Conservation (phyloP, 2,329 filamentous ascomycete species). For the Tothia fuscella region DNA sequence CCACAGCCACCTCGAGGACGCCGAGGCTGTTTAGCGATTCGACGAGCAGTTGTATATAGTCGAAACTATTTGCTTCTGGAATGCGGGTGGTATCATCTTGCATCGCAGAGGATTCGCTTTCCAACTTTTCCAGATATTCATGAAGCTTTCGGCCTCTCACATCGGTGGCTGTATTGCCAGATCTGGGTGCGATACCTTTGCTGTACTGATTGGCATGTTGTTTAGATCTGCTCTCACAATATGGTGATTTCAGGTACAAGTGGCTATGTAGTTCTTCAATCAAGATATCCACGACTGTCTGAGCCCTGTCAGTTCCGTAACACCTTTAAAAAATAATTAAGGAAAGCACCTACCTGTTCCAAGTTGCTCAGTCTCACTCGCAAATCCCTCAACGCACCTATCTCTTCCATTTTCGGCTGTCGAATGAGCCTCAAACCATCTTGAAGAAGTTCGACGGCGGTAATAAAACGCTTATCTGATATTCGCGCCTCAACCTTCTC, state of each 20-base stretch:
- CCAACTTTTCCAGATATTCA: slow-evolving; percentile 44
- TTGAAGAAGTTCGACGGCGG: slow-evolving; percentile 83
- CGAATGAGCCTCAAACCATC: slow-evolving; percentile 73
- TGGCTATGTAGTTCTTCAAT: slow-evolving; percentile 97
- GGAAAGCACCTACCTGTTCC: slow-evolving; percentile 46
- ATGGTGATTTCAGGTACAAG: slow-evolving; percentile 92
- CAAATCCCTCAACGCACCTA: slow-evolving; percentile 77
- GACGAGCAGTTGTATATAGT: slow-evolving; percentile 77
- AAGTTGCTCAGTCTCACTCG: slow-evolving; percentile 85
- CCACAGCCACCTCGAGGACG: slow-evolving; percentile 71
- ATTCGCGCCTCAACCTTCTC: slow-evolving; percentile 90
- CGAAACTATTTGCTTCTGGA: slow-evolving; percentile 89
- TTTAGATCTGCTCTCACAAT: slow-evolving; percentile 95
- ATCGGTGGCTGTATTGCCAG: slow-evolving; percentile 23
- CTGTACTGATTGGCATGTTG: slow-evolving; percentile 58
- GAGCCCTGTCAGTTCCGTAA: not conserved
- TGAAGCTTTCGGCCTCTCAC: slow-evolving; percentile 44
- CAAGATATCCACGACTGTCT: slow-evolving; percentile 77
- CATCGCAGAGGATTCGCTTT: slow-evolving; percentile 40
- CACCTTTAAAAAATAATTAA: slow-evolving; percentile 4
- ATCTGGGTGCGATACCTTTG: slow-evolving; percentile 21
- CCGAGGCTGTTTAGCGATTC: slow-evolving; percentile 86
- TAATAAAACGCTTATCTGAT: slow-evolving; percentile 89
- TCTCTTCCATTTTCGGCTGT: slow-evolving; percentile 79
- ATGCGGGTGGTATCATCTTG: slow-evolving; percentile 86